phyloP scores from a whole-genome alignment of 805 yeast genomes.

The Yamadazyma nakazawae region DNA sequence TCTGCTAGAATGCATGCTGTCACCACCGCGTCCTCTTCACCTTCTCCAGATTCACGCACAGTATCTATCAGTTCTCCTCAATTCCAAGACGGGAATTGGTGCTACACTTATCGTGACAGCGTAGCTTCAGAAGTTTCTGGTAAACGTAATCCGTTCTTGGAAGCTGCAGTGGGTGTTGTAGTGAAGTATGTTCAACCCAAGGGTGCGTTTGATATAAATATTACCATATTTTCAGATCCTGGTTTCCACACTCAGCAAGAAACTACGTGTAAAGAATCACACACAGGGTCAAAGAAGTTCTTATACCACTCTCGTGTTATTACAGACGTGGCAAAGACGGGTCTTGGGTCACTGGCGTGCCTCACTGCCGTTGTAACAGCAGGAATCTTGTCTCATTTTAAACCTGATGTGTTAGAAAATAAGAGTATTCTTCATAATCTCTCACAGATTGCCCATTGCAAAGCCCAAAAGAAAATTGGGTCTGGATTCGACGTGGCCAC shows the following conservation, averaged over 20 bases:
- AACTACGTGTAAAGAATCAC: slow-evolving; percentile 32
- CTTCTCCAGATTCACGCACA: slow-evolving; percentile 10
- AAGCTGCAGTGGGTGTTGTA: slow-evolving; percentile 56
- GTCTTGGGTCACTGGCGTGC: slow-evolving; percentile 95
- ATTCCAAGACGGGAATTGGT: slow-evolving; percentile 71
- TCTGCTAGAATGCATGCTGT: slow-evolving; percentile 88
- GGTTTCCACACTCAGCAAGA: slow-evolving; percentile 80
- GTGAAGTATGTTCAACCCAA: slow-evolving; percentile 48
- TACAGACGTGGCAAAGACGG: slow-evolving; percentile 82
- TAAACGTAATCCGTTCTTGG: slow-evolving; percentile 68
- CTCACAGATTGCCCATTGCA: slow-evolving; percentile 87
- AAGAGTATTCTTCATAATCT: slow-evolving; percentile 60
- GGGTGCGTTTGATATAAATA: slow-evolving; percentile 30
- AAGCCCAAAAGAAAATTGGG: slow-evolving; percentile 93
- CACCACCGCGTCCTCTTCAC: slow-evolving; percentile 20
- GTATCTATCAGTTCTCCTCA: slow-evolving; percentile 70
- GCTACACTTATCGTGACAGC: slow-evolving; percentile 33
- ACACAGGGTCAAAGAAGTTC: slow-evolving; percentile 45
- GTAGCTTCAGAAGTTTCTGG: slow-evolving; percentile 25
- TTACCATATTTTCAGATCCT: slow-evolving; percentile 78
- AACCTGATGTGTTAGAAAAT: slow-evolving; percentile 14
- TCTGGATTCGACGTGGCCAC: slow-evolving; percentile 98
- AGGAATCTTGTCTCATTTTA: slow-evolving; percentile 54
- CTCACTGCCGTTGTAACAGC: slow-evolving; percentile 77
- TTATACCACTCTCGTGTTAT: slow-evolving; percentile 59